These are phyloP conservation scores for Pulveroboletus sp. DNA, from an alignment of 768 basidiomycete species.

Conservation along the genomic window DNA sequence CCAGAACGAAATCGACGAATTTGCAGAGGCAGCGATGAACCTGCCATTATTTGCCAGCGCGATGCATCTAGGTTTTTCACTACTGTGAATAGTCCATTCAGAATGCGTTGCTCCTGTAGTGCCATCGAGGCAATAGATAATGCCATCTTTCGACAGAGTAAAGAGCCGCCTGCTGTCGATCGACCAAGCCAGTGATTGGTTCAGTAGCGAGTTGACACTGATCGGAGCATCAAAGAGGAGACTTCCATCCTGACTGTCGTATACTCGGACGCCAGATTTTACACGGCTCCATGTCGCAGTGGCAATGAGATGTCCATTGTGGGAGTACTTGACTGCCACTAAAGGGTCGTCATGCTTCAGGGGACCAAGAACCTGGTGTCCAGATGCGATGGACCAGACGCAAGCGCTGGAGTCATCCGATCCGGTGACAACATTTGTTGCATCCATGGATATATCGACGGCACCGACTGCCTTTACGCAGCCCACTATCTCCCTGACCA, in stretches of 20 bases:
- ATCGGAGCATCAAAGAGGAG: background rate
- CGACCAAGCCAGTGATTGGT: background rate
- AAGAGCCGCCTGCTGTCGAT: background rate
- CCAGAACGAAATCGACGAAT: background rate
- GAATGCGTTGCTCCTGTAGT: background rate
- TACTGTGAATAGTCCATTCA: background rate
- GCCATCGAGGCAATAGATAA: background rate
- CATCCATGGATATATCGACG: background rate
- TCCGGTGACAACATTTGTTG: background rate
- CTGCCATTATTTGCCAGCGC: background rate
- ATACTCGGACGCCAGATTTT: background rate
- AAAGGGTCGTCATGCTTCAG: background rate
- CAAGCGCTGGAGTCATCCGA: background rate
- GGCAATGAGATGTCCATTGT: background rate
- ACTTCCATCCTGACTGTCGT: background rate
- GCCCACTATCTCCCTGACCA: background rate
- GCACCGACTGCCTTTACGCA: background rate
- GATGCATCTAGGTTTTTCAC: background rate
- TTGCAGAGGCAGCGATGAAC: background rate
- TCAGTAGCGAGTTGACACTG: background rate
- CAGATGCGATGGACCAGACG: background rate
- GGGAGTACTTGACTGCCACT: background rate
- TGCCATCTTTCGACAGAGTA: background rate
- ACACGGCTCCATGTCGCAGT: background rate
- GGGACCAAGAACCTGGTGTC: background rate